A percentile compares a stretch with the other conserved stretches of the same genome.
Conservation (phyloP, 495 filamentous ascomycete species). For the Hypoxylon fragiforme region DNA sequence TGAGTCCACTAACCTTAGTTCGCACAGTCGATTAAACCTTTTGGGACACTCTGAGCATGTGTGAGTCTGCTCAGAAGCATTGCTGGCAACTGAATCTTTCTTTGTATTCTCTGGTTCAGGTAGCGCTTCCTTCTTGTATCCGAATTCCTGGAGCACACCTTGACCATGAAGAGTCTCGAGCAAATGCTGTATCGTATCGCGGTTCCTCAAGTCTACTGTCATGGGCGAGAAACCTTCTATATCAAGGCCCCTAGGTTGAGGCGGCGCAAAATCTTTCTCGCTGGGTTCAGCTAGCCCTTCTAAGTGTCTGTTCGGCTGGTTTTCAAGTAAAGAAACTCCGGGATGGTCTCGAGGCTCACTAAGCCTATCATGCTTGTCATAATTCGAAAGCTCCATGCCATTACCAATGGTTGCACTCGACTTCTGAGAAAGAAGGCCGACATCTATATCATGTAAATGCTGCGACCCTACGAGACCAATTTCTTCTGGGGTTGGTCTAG, state of each 20-base stretch:
- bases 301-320: background rate
- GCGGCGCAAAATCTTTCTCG: background rate
- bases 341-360: slow-evolving; percentile 7
- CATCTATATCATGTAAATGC: slow-evolving; percentile 1
- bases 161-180: slow-evolving; percentile 25
- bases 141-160: slow-evolving; percentile 37
- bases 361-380: background rate
- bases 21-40: slow-evolving; percentile 61
- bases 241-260: slow-evolving; percentile 1
- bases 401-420: slow-evolving; percentile 2
- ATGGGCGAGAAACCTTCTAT: background rate
- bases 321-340: background rate
- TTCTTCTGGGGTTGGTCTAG: background rate
- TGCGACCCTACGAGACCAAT: background rate
- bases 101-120: slow-evolving; percentile 9
- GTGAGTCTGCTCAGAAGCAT: slow-evolving; percentile 37
- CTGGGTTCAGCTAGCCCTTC: slow-evolving; percentile 3
- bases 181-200: slow-evolving; percentile 4
- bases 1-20: slow-evolving; percentile 78
- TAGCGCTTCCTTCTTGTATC: slow-evolving; percentile 35
- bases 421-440: background rate
- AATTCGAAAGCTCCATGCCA: background rate
- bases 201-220: slow-evolving; percentile 6
- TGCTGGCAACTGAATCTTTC: slow-evolving; percentile 1
- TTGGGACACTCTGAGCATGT: slow-evolving; percentile 61